Evolutionary conservation across 306 rosid genomes (phyloP), one percentile per base, ranked within the genome.

Genomic region (Rosa lucieae): DNA sequence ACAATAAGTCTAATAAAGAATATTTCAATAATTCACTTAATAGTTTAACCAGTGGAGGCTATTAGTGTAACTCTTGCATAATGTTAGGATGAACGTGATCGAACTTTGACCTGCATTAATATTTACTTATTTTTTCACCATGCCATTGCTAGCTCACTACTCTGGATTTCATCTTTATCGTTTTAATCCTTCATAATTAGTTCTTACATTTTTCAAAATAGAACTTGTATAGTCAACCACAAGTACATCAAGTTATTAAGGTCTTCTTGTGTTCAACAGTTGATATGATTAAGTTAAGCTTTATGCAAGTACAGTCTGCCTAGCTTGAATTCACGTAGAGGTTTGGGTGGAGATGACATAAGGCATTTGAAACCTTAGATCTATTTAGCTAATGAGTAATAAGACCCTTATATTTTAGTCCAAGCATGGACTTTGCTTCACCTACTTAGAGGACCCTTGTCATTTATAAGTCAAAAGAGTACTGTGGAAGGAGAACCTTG

Each of bases 291-390:
- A 42, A 58, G 63, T 66, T 37, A 6, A 48, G 8, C 40, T 51
- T 77, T 67, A 37, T 66, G 59, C 56, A 17, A 35, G 37, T 39
- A 18, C 17, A 65, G 73, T 67, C 42, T 67, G 48, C 4, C 15
- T 8, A 40, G 66, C 77, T 35, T 51, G 77, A 44, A 44, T 44
- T 73, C 59, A n/a, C 23, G 56, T 67, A 20, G 44, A 55, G 15
- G 67, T 77, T 67, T 40, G 46, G 74, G 80, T 53, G 75, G 44
- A 52, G 80, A 67, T 52, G 80, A 77, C 55, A 67, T 70, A 52
- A 5, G 67, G 32, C 9, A 68, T 15, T 67, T 47, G 59, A 62
- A 75, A 67, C 65, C 15, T 37, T 4, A 32, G 17, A 63, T 15
- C 20, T 29, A 5, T 44, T 47, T 76, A 48, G 10, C 53, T 62